phyloP scores from a whole-genome alignment of 371 early-diverging fungal species.

The Mucor lusitanicus region DNA sequence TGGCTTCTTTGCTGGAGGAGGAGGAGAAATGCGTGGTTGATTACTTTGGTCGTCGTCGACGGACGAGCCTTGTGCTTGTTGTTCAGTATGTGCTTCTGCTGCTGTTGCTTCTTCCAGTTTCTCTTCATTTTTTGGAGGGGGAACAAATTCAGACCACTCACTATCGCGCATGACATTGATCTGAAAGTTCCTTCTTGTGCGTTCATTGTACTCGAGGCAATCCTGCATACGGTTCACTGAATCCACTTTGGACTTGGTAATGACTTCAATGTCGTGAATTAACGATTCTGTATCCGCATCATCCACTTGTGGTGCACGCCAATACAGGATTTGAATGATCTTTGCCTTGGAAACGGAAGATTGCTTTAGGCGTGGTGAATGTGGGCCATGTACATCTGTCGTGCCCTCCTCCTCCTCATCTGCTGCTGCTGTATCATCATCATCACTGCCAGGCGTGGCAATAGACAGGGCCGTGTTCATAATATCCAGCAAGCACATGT shows the following conservation, averaged over 20 bases:
- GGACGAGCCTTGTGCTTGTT: not conserved
- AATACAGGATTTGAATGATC: conserved; percentile 56
- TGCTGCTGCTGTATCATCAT: not conserved
- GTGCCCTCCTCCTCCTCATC: not conserved
- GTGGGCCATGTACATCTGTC: not conserved
- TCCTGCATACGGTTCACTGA: conserved; percentile 50
- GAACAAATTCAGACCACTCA: conserved; percentile 48
- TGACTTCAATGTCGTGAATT: conserved; percentile 36
- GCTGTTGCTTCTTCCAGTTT: not conserved
- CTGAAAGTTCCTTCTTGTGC: conserved; percentile 39
- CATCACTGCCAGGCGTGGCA: conserved; percentile 34
- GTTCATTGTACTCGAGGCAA: conserved; percentile 48
- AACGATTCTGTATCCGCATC: conserved; percentile 30
- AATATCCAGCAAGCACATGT: conserved; percentile 23
- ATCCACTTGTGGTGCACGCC: conserved; percentile 52
- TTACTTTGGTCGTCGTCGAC: not conserved
- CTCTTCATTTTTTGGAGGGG: conserved; percentile 6
- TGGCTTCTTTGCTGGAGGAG: not conserved
- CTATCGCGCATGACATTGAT: conserved; percentile 31
- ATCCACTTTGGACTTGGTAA: conserved; percentile 39
- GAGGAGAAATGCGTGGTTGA: not conserved
- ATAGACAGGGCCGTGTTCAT: conserved; percentile 43
- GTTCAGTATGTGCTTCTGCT: not conserved
- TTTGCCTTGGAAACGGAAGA: conserved; percentile 33
- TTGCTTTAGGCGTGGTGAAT: not conserved